Evolutionary conservation across 768 basidiomycete species (phyloP).

Genomic region (Macrocybe gigantea): DNA sequence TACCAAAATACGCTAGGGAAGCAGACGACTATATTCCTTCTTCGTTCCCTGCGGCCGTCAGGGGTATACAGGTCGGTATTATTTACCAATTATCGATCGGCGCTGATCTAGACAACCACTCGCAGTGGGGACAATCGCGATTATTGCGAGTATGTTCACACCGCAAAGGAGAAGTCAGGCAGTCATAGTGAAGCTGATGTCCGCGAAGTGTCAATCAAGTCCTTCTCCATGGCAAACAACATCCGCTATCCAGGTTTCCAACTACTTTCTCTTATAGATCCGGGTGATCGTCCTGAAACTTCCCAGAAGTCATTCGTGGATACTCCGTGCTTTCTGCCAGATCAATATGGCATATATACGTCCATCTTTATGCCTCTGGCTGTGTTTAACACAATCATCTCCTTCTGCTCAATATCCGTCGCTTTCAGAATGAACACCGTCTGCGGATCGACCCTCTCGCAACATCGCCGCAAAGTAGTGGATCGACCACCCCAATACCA

Average conservation of each 20-base stretch:
- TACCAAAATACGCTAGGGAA: slow-evolving; percentile 82
- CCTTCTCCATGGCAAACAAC: slow-evolving; percentile 87
- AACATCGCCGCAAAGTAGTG: slow-evolving; percentile 24
- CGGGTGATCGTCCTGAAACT: slow-evolving; percentile 8
- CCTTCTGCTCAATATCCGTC: slow-evolving; percentile 36
- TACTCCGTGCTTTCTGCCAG: slow-evolving; percentile 72
- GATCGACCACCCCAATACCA: slow-evolving; percentile 14
- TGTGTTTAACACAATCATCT: slow-evolving; percentile 32
- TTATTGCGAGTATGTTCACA: slow-evolving; percentile 71
- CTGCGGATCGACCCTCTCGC: slow-evolving; percentile 21
- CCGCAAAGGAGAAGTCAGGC: slow-evolving; percentile 11
- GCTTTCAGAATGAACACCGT: too few relatives aligned
- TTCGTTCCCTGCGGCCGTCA: slow-evolving; percentile 57
- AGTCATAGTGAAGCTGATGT: slow-evolving; percentile 17
- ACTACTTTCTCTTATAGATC: slow-evolving; percentile 59
- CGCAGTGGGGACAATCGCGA: slow-evolving; percentile 91
- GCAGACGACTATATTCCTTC: slow-evolving; percentile 58
- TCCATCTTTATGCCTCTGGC: slow-evolving; percentile 59
- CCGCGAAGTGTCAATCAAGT: slow-evolving; percentile 85
- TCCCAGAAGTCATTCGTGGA: slow-evolving; percentile 37
- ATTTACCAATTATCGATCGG: background rate
- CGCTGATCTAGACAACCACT: slow-evolving; percentile 6
- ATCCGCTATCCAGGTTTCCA: slow-evolving; percentile 85
- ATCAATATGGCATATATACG: slow-evolving; percentile 77
- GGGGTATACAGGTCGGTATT: slow-evolving; percentile 65